Evolutionary conservation across 1,284 basidiomycete species (phyloP).

Genomic region (Anthracocystis panici-leucophaei): DNA sequence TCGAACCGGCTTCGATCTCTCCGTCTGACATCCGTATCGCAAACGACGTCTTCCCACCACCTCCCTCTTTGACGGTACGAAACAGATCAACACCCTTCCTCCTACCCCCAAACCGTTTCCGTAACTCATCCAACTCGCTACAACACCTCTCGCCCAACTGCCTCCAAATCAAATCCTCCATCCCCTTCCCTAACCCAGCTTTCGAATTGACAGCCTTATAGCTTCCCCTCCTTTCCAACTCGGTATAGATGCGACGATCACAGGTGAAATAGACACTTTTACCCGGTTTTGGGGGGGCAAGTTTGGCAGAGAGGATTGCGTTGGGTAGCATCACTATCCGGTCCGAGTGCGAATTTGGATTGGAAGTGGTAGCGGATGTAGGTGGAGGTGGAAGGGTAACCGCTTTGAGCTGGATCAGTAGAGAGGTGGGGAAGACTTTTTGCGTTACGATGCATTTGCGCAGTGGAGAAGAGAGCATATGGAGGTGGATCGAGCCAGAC

Average conservation of each 20-base stretch:
- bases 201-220: constrained; percentile 12
- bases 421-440: constrained; percentile 25
- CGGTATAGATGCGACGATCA: constrained; percentile 3
- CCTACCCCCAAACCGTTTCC: neutral
- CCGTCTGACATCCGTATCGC: neutral
- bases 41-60: neutral
- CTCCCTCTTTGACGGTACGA: neutral
- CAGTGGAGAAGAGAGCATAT: constrained; percentile 26
- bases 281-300: constrained; percentile 2
- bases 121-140: constrained; percentile 19
- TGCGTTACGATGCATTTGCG: constrained; percentile 43
- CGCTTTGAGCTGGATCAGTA: constrained; percentile 37
- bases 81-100: constrained; percentile 17
- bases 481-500: constrained; percentile 25
- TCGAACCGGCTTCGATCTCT: neutral
- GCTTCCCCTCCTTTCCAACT: neutral
- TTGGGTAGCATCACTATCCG: constrained; percentile 26
- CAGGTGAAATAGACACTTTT: constrained; percentile 26
- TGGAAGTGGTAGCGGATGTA: neutral
- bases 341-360: neutral
- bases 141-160: constrained; percentile 33
- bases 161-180: constrained; percentile 8
- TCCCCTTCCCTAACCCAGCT: constrained; percentile 9
- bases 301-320: constrained; percentile 25
- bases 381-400: constrained; percentile 5